A percentile compares a stretch with the other conserved stretches of the same genome.
These are phyloP conservation scores for Pyricularia sp. DNA, from an alignment of 2,329 filamentous ascomycete species.

Conservation along the genomic window DNA sequence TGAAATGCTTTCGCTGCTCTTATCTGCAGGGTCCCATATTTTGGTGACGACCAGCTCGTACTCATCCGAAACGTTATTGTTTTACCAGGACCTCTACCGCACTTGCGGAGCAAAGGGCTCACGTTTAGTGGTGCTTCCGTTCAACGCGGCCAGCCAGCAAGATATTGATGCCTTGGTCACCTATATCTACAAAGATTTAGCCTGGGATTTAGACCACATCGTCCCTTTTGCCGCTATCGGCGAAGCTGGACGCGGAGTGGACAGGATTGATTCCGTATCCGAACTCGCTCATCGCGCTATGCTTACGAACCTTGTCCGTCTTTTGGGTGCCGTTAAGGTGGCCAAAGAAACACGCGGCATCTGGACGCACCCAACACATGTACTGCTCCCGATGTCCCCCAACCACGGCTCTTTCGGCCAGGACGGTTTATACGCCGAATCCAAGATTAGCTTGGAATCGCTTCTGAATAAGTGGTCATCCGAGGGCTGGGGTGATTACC, in stretches of 20 bases:
- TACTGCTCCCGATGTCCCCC: conserved; percentile 25
- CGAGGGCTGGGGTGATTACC: conserved; percentile 93
- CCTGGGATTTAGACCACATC: neutral
- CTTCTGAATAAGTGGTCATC: conserved; percentile 98
- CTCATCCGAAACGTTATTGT: too few species aligned
- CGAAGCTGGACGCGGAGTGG: neutral
- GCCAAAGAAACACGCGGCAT: neutral
- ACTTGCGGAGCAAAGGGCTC: too few species aligned
- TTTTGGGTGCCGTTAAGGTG: neutral
- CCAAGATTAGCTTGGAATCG: conserved; percentile 92
- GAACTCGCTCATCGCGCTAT: conserved; percentile 5
- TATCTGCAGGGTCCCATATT: too few species aligned
- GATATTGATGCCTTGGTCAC: neutral
- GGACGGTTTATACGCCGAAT: conserved; percentile 59
- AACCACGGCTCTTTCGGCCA: conserved; percentile 26
- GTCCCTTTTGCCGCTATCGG: conserved; percentile 2
- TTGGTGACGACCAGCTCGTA: too few species aligned
- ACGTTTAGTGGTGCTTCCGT: neutral
- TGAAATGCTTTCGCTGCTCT: too few species aligned
- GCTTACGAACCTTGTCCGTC: conserved; percentile 1
- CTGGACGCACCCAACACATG: conserved; percentile 15
- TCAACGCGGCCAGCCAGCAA: neutral
- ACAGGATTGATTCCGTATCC: neutral
- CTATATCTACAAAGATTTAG: neutral
- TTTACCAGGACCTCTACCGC: too few species aligned